phyloP scores from a whole-genome alignment of 1,139 yeast genomes.

The Candida gigantensis region DNA sequence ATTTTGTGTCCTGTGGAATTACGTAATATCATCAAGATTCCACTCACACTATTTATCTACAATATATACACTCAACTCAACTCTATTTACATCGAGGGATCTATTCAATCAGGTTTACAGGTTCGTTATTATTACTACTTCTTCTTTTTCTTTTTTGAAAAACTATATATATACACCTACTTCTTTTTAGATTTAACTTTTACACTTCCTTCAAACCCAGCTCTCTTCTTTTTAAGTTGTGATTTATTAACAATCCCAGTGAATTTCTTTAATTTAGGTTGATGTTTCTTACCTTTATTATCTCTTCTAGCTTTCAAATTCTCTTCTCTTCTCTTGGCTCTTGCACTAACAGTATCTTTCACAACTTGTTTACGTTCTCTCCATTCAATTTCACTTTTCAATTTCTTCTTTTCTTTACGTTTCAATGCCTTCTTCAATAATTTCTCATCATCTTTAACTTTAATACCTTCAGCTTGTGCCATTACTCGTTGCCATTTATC shows the following conservation, averaged over 20 bases:
- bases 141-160: too few species aligned
- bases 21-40: too few species aligned
- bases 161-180: too few species aligned
- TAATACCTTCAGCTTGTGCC: constrained; percentile 85
- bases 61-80: too few species aligned
- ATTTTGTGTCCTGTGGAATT: too few species aligned
- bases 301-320: constrained; percentile 81
- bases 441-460: constrained; percentile 86
- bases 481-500: constrained; percentile 84
- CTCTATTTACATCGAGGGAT: too few species aligned
- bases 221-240: constrained; percentile 43
- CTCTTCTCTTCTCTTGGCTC: constrained; percentile 84
- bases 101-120: too few species aligned
- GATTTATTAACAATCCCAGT: constrained; percentile 52
- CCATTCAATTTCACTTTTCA: constrained; percentile 86
- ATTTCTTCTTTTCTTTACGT: constrained; percentile 75
- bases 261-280: constrained; percentile 68
- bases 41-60: too few species aligned
- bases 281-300: constrained; percentile 74
- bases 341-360: constrained; percentile 69
- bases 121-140: constrained; percentile 3
- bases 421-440: constrained; percentile 82
- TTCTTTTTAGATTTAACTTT: constrained; percentile 34
- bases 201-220: constrained; percentile 60
- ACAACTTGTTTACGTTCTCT: constrained; percentile 80